Evolutionary conservation across 2,329 filamentous ascomycete species (phyloP), one percentile per base, ranked within the genome.

Genomic region (Orbilia quercus): DNA sequence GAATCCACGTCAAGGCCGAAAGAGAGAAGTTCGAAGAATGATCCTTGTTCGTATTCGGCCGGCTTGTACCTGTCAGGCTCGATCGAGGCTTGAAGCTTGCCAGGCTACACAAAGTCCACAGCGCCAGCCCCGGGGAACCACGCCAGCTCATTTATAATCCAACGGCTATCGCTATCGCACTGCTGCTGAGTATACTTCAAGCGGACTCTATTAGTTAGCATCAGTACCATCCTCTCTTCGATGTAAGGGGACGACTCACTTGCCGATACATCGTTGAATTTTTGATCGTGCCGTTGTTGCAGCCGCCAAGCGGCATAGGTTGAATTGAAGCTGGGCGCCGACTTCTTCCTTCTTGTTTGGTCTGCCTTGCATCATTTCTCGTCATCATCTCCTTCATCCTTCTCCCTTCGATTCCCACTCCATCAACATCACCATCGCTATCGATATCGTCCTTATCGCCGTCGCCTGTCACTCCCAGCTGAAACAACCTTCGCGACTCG

Each of bases 281-380:
- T 12, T 20, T 25, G 36, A 23, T 57, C 22, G 31, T 40, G 36
- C 12, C 36, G 36, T 57, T 36, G 38, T 45, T 38, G 54, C 54
- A 47, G 31, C 45, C 31, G 64, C 64, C 55, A 69, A 69, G 64
- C 48, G 11, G 44, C 45, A 45, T 4, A 31, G 28, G n/a, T n/a
- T n/a, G n/a, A n/a, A n/a, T n/a, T n/a, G 20, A 28, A 2, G 42
- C 53, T 42, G 53, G 51, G 31, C 42, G 42, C 7, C 55, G 18
- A 18, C 2, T 50, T 48, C 50, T 60, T 62, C 40, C 28, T 9
- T 34, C 28, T 34, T 42, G 36, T 22, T 34, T 44, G 23, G 53
- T 34, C 38, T 7, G 55, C 38, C 20, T 47, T 22, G 7, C 12
- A 6, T 25, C 44, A 22, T 47, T 22, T 18, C 44, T 22, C n/a